Conservation (phyloP, 345 rosid species). For the Brassica carinata region DNA sequence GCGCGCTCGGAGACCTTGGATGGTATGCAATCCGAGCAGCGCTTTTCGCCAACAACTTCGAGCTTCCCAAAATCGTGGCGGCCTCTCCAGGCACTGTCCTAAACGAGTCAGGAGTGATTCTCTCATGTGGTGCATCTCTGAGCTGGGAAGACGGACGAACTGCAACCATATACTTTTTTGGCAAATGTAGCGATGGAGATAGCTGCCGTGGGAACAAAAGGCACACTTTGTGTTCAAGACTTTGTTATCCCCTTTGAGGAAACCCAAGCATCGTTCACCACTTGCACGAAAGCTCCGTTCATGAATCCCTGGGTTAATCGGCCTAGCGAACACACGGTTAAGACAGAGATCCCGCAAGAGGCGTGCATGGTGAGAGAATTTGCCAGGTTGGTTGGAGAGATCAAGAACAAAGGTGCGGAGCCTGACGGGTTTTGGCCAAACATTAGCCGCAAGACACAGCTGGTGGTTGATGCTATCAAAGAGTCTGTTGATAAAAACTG, state of each 20-base stretch:
- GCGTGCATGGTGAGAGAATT: constrained; percentile 79
- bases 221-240: not conserved
- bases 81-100: not conserved
- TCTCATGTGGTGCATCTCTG: not conserved
- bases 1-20: not conserved
- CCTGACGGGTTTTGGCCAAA: constrained; percentile 72
- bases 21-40: not conserved
- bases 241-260: not conserved
- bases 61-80: not conserved
- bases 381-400: constrained; percentile 57
- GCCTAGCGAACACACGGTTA: not conserved
- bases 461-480: not conserved
- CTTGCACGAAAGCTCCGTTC: not conserved
- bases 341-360: constrained; percentile 70
- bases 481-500: not conserved
- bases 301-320: not conserved
- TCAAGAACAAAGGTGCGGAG: constrained; percentile 55
- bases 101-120: not conserved
- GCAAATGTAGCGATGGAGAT: not conserved
- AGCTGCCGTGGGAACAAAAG: not conserved
- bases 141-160: not conserved
- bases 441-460: not conserved
- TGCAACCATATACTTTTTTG: not conserved
- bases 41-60: not conserved
- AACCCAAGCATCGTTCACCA: not conserved